Evolutionary conservation across 352 stramenopile genomes (phyloP), one percentile per base, ranked within the genome.

Genomic region (Pythium folliculosum): DNA sequence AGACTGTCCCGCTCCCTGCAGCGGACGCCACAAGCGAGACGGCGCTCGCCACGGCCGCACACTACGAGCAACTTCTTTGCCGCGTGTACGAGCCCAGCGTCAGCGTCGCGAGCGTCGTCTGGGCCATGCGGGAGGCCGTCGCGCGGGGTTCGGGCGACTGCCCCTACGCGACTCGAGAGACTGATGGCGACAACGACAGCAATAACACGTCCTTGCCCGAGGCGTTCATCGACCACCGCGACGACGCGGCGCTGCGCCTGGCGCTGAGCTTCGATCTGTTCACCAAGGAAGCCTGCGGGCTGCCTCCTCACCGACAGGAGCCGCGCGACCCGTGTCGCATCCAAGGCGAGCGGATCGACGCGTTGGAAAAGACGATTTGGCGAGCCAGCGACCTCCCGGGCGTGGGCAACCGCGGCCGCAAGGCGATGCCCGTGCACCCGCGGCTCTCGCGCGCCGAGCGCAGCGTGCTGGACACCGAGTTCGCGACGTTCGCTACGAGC

Each of bases 391-490:
- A 94, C 57, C 70, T 92, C 3, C 82, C 81, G n/a, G 86, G 86
- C 22, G 78, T 91, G 10, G 82, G 84, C 21, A 90, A 91, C 47
- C 52, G 53, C n/a, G 86, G 86, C 0, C 73, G 86, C 47, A 90
- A 90, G 45, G 65, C 63, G 0, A 84, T 94, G 71, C 86, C 86
- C 6, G 25, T 75, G 30, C 49, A 60, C 12, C 67, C 86, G 19
- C 60, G 56, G 30, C 59, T 85, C 3, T 75, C 73, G 1, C 44
- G 68, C 10, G 63, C 76, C 1, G 78, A 86, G 51, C 82, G 84
- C 25, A 78, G 72, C 40, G 72, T 91, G 45, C 67, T 77, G 8
- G 74, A 91, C 54, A 91, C 85, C 0, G 85, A 93, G 56, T 73
- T 89, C 13, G 67, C 75, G 17, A 60, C 66, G 5, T 91, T 88